A percentile compares a stretch with the other conserved stretches of the same genome.
Evolutionary conservation across 306 rosid genomes (phyloP).

Genomic region (Mimosa pudica): DNA sequence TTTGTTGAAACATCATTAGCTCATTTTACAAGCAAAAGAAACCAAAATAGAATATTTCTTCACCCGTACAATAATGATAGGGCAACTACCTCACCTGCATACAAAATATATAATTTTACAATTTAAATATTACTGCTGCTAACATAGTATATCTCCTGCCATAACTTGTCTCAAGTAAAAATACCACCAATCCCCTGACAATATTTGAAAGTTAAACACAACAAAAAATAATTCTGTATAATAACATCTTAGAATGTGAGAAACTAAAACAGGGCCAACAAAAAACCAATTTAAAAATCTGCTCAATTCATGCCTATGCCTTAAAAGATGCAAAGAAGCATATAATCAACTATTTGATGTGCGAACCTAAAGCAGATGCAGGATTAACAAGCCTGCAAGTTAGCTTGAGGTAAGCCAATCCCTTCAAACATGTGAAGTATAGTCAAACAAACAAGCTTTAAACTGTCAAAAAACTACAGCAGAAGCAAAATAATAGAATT

Average conservation of each 20-base stretch:
- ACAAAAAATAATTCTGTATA: background rate
- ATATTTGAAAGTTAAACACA: background rate
- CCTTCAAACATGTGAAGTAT: background rate
- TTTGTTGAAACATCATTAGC: too few species aligned
- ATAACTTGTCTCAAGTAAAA: background rate
- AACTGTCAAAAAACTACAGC: background rate
- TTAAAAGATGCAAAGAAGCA: slow-evolving; percentile 69
- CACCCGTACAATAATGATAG: background rate
- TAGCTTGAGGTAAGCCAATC: background rate
- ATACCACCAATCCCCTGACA: background rate
- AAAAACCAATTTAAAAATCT: background rate
- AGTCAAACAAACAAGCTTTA: background rate
- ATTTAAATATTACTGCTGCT: slow-evolving; percentile 7
- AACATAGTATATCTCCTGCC: slow-evolving; percentile 15
- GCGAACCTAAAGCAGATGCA: background rate
- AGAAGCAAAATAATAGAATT: background rate
- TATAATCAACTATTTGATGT: background rate
- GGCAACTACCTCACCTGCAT: background rate
- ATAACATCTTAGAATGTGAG: background rate
- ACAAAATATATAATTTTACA: background rate
- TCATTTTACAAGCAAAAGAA: background rate
- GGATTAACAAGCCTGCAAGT: background rate
- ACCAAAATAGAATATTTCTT: background rate
- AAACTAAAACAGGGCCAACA: background rate
- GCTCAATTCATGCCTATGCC: slow-evolving; percentile 62